phyloP scores from a whole-genome alignment of 768 basidiomycete genomes.

The Lentinula lateritia region DNA sequence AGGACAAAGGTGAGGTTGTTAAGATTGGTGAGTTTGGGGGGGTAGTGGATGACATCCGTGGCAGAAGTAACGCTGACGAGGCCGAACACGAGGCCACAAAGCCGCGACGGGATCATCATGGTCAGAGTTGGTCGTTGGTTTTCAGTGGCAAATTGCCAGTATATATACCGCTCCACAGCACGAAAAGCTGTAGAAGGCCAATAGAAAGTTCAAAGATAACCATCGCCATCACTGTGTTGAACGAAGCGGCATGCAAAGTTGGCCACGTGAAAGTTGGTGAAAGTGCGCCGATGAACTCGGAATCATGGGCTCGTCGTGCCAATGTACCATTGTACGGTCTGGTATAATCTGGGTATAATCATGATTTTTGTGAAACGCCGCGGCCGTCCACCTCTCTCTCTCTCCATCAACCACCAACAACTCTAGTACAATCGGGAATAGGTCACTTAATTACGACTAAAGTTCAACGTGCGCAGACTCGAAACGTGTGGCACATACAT shows the following conservation, averaged over 20 bases:
- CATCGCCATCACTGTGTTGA: background rate
- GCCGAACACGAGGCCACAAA: background rate
- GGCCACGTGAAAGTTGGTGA: too few relatives aligned
- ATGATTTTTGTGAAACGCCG: too few relatives aligned
- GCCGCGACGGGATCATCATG: background rate
- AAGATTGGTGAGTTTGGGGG: conserved; percentile 30
- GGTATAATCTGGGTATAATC: too few relatives aligned
- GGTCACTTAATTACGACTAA: too few relatives aligned
- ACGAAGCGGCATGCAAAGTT: background rate
- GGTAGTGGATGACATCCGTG: conserved; percentile 28
- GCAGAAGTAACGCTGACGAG: background rate
- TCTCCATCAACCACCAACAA: too few relatives aligned
- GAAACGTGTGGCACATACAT: too few relatives aligned
- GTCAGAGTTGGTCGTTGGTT: background rate
- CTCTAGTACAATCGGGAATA: too few relatives aligned
- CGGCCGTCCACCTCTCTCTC: too few relatives aligned
- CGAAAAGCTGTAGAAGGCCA: background rate
- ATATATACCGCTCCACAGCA: background rate
- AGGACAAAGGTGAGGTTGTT: conserved; percentile 40
- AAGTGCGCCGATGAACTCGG: too few relatives aligned
- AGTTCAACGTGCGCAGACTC: too few relatives aligned
- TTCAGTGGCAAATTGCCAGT: background rate
- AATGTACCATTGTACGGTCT: too few relatives aligned
- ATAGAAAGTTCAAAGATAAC: background rate
- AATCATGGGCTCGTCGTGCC: too few relatives aligned